These are phyloP conservation scores for Neocatenulostroma microsporum DNA, from an alignment of 2,329 filamentous ascomycete genomes.

Conservation along the genomic window DNA sequence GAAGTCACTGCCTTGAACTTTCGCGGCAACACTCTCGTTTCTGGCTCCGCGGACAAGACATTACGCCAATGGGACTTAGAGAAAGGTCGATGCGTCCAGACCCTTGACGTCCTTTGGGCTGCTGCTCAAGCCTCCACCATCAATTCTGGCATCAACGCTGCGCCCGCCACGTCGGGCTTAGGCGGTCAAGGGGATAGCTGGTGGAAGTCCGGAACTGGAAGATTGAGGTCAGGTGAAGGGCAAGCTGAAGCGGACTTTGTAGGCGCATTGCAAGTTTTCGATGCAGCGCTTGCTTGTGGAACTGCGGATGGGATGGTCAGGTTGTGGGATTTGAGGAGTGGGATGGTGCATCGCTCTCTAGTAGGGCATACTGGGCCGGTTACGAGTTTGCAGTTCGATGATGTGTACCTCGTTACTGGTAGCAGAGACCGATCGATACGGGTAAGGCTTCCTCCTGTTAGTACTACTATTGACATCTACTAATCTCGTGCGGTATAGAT, in stretches of 20 bases:
- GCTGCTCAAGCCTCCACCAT: constrained; percentile 75
- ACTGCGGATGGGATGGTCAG: constrained; percentile 97
- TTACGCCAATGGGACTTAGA: constrained; percentile 95
- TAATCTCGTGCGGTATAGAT: constrained; percentile 53
- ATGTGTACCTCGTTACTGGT: constrained; percentile 87
- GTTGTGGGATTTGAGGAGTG: constrained; percentile 91
- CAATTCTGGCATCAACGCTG: constrained; percentile 40
- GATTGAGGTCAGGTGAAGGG: constrained; percentile 35
- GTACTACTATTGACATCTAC: too few relatives aligned
- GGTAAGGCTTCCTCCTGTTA: constrained; percentile 50
- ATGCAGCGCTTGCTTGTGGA: constrained; percentile 88
- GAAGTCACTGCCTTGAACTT: constrained; percentile 94
- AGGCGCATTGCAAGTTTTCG: constrained; percentile 88
- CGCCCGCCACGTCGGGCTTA: constrained; percentile 3
- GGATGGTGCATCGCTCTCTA: constrained; percentile 91
- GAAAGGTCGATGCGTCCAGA: constrained; percentile 95
- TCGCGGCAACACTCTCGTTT: constrained; percentile 79
- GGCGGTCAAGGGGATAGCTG: constrained; percentile 1
- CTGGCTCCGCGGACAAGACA: constrained; percentile 94
- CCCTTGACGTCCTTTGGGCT: constrained; percentile 95
- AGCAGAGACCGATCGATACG: constrained; percentile 87
- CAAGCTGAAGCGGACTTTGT: constrained; percentile 74
- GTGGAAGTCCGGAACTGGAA: constrained; percentile 16
- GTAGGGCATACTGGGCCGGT: constrained; percentile 94
- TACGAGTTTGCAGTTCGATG: constrained; percentile 91